Percentiles rank a stretch among this genome's conserved stretches.
Conservation (phyloP, 345 rosid genomes). For the thale cress (Arabidopsis thaliana) region TAIR10.1 NC_003074.8:22334501-22335000, state of each 20-base stretch:
- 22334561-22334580: conserved; percentile 61
- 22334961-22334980: background rate
- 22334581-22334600: conserved; percentile 61
- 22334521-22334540: conserved; percentile 55
- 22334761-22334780: conserved; percentile 72
- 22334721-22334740: conserved; percentile 37
- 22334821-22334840: conserved; percentile 22
- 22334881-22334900: background rate
- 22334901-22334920: background rate
- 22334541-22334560: conserved; percentile 74
- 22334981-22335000: conserved; percentile 7
- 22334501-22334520: conserved; percentile 81
- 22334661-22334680: conserved; percentile 84
- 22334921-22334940: background rate
- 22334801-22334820: background rate
- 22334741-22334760: conserved; percentile 34
- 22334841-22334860: background rate
- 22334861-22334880: background rate
- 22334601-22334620: conserved; percentile 56
- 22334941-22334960: background rate
- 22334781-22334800: background rate
- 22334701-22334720: conserved; percentile 55
- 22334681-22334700: conserved; percentile 58
- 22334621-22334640: conserved; percentile 55
- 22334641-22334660: conserved; percentile 86